Evolutionary conservation across 2,329 filamentous ascomycete genomes (phyloP), one percentile per base, ranked within the genome.

Genomic region (Cryphonectria parasitica): DNA sequence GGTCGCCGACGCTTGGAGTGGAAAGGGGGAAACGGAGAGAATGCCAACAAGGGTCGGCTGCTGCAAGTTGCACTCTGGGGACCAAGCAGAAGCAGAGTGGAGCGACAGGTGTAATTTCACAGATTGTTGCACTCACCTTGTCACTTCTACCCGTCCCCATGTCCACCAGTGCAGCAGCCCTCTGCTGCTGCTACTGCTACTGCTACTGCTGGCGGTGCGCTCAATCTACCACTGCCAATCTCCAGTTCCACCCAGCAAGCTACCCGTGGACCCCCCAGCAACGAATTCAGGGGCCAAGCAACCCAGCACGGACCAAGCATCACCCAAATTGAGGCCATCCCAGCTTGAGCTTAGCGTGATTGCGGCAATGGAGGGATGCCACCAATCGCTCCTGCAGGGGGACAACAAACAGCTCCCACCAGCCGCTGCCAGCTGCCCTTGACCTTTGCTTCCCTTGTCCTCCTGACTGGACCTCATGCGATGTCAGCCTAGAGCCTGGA

Each of bases 101-200:
- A 71, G 71, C 63, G 67, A 49, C 62, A 67, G 66, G 71, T 58
- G 68, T 65, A 72, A 72, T 72, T 67, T 72, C 69, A 72, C 61
- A 68, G 68, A 67, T 64, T 68, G 63, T 62, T 64, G 62, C 39
- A 45, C n/a, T 64, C 61, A 64, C 61, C 36, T 41, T 54, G 69
- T 62, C 56, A 62, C 71, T 75, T 65, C 56, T 60, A 56, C 43
- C 36, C 52, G 70, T 66, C 45, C 45, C 31, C 64, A 52, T 70
- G 68, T 45, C 61, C 36, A 39, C 54, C 56, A 60, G 54, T 52
- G 10, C 36, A 61, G 43, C 45, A 28, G 60, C 22, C 19, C 34
- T 34, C n/a, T 39, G 10, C 34, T 13, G 8, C 31, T 19, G 4
- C 34, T 62, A n/a, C 36, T 41, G 25, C 36, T 25, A 13, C 13